Evolutionary conservation across 108 stramenopile genomes (phyloP).

Genomic region (Nitzschia putrida): DNA sequence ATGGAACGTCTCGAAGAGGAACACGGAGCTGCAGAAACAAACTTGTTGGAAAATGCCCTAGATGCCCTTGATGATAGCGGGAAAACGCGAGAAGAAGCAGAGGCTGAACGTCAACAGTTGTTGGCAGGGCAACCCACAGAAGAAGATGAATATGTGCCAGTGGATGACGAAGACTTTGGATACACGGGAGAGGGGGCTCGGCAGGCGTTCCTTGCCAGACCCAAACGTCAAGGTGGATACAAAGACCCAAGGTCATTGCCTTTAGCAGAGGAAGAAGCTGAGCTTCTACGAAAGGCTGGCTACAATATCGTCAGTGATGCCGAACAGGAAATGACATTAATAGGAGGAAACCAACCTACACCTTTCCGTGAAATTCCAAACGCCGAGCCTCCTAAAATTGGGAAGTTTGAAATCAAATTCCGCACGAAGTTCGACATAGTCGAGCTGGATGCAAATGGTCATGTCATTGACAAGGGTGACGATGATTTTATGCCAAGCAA

Average conservation of each 20-base stretch:
- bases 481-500: slow-evolving; percentile 74
- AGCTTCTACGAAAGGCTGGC: slow-evolving; percentile 65
- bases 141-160: slow-evolving; percentile 35
- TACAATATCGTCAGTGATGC: slow-evolving; percentile 80
- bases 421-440: slow-evolving; percentile 81
- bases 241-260: slow-evolving; percentile 49
- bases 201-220: slow-evolving; percentile 13
- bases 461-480: slow-evolving; percentile 84
- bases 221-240: slow-evolving; percentile 19
- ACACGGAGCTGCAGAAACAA: slow-evolving; percentile 43
- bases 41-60: slow-evolving; percentile 73
- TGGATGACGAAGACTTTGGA: slow-evolving; percentile 60
- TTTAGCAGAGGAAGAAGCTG: slow-evolving; percentile 57
- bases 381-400: slow-evolving; percentile 7
- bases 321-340: slow-evolving; percentile 52
- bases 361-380: slow-evolving; percentile 51
- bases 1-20: slow-evolving; percentile 21
- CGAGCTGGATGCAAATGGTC: slow-evolving; percentile 73
- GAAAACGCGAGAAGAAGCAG: slow-evolving; percentile 84
- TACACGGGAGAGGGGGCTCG: slow-evolving; percentile 41
- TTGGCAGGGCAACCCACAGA: slow-evolving; percentile 56
- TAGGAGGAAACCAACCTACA: slow-evolving; percentile 70
- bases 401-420: slow-evolving; percentile 58
- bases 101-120: slow-evolving; percentile 72
- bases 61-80: slow-evolving; percentile 54